phyloP scores from a whole-genome alignment of 192 early-diverging fungal genomes.

The Spizellomyces punctatus region DNA sequence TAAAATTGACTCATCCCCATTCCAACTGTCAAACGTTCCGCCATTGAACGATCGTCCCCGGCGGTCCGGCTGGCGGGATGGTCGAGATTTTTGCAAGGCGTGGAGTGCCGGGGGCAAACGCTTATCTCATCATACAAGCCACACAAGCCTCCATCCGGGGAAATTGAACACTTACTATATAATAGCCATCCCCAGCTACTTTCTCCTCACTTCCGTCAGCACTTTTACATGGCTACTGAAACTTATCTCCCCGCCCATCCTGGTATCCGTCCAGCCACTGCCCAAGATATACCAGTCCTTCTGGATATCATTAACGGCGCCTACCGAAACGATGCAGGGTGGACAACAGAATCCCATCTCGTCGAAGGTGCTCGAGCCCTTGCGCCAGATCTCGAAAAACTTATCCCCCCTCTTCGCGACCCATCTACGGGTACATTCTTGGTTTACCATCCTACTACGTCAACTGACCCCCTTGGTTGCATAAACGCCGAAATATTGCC shows the following conservation, averaged over 20 bases:
- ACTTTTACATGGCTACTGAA: not conserved
- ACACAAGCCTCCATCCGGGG: no score
- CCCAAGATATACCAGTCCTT: not conserved
- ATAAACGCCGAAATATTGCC: not conserved
- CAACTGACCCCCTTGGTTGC: not conserved
- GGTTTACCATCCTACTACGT: slow-evolving; percentile 1
- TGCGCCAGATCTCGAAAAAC: not conserved
- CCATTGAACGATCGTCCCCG: no score
- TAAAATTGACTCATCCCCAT: no score
- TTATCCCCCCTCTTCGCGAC: not conserved
- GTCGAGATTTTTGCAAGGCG: no score
- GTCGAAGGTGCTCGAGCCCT: not conserved
- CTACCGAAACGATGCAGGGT: not conserved
- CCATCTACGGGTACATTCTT: not conserved
- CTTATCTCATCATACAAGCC: no score
- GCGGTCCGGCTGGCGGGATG: no score
- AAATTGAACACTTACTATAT: no score
- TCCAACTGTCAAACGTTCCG: no score
- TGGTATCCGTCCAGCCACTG: not conserved
- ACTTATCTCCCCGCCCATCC: not conserved
- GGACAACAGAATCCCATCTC: slow-evolving; percentile 14
- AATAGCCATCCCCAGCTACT: no score
- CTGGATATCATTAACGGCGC: slow-evolving; percentile 1
- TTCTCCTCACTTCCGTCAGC: no score
- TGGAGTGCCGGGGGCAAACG: no score